Evolutionary conservation across 768 basidiomycete genomes (phyloP).

Genomic region (Grammothele lineata): DNA sequence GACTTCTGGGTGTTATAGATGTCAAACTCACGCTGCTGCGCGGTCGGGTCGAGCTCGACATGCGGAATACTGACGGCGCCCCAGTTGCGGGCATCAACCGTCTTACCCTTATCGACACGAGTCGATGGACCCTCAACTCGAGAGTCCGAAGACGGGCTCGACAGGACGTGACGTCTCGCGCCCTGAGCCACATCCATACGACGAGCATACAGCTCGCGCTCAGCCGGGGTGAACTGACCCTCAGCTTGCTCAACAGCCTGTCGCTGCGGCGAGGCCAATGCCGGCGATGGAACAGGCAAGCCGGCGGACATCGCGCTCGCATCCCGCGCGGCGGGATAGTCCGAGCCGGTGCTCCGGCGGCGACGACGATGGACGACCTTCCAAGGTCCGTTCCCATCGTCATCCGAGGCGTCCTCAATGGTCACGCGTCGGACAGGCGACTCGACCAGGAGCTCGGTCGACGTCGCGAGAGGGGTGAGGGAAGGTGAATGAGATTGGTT

Average conservation of each 20-base stretch:
- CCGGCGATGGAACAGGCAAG: background rate
- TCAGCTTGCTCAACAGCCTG: background rate
- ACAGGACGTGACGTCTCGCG: background rate
- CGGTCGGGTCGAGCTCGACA: slow-evolving; percentile 13
- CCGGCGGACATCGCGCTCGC: too few species aligned
- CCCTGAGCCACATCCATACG: too few species aligned
- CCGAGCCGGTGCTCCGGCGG: background rate
- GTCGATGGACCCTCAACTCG: slow-evolving; percentile 15
- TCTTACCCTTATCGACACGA: slow-evolving; percentile 11
- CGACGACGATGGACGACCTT: background rate
- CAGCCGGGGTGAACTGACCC: too few species aligned
- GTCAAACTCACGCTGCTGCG: slow-evolving; percentile 8
- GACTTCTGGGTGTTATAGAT: background rate
- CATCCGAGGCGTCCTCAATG: slow-evolving; percentile 5
- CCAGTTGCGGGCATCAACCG: slow-evolving; percentile 19
- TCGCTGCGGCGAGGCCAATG: background rate
- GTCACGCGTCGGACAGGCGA: slow-evolving; percentile 1
- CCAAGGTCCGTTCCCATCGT: slow-evolving; percentile 4
- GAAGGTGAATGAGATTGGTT: too few species aligned
- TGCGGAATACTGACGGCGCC: slow-evolving; percentile 10
- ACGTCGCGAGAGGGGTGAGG: too few species aligned
- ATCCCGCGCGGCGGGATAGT: too few species aligned
- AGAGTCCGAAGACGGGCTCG: slow-evolving; percentile 2
- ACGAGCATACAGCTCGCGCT: too few species aligned
- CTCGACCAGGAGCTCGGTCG: slow-evolving; percentile 5